phyloP scores from a whole-genome alignment of 2,329 filamentous ascomycete species.

The Phaeoacremonium minimum region DNA sequence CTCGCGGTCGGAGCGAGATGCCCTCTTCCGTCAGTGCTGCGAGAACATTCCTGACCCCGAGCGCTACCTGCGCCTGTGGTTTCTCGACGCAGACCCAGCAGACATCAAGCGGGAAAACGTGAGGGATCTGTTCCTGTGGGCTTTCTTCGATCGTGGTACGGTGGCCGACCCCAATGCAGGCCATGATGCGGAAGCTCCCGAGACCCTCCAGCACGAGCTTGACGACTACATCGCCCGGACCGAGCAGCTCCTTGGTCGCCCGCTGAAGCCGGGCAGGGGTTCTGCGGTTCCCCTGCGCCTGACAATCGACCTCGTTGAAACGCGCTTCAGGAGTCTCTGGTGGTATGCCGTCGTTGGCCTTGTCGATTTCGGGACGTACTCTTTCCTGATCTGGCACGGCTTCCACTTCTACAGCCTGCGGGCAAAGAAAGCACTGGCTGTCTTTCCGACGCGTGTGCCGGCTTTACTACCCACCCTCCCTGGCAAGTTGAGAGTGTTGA shows the following conservation, averaged over 20 bases:
- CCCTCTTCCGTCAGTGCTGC: constrained; percentile 53
- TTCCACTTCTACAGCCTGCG: constrained; percentile 48
- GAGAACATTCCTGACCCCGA: constrained; percentile 50
- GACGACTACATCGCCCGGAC: constrained; percentile 43
- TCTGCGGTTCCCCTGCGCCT: constrained; percentile 54
- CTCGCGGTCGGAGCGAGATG: constrained; percentile 40
- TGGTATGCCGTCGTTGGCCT: constrained; percentile 59
- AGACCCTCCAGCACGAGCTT: constrained; percentile 33
- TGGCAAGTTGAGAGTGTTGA: neutral
- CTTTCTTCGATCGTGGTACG: constrained; percentile 49
- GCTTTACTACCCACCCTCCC: constrained; percentile 16
- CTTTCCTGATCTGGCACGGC: constrained; percentile 38
- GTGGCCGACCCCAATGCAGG: constrained; percentile 9
- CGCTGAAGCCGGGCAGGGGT: constrained; percentile 50
- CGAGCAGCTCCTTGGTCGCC: constrained; percentile 46
- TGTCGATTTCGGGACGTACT: constrained; percentile 47
- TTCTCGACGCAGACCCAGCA: constrained; percentile 50
- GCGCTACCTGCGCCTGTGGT: constrained; percentile 60
- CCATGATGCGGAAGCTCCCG: constrained; percentile 20
- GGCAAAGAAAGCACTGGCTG: constrained; percentile 28
- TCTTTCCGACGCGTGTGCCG: constrained; percentile 57
- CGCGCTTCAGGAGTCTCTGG: constrained; percentile 55
- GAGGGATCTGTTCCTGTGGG: constrained; percentile 64
- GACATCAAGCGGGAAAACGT: constrained; percentile 66
- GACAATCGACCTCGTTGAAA: constrained; percentile 60